Conservation (phyloP, 2,329 filamentous ascomycete species). For the Aspergillus pseudotamarii region DNA sequence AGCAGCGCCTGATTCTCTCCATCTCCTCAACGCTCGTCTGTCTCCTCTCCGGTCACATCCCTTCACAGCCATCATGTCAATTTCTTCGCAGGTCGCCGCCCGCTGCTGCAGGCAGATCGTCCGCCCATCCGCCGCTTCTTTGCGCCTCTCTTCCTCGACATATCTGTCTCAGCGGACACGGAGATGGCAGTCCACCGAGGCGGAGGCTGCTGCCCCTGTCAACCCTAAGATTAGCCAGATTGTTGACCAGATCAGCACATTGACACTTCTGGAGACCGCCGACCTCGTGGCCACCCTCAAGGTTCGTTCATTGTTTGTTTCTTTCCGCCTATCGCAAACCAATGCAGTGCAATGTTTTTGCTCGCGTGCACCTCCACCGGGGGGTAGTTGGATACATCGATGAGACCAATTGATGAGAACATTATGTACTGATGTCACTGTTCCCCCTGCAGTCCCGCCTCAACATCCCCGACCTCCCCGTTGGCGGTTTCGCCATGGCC, state of each 20-base stretch:
- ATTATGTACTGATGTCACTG: background rate
- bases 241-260: conserved; percentile 97
- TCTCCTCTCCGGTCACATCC: conserved; percentile 1
- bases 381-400: background rate
- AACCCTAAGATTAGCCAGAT: conserved; percentile 94
- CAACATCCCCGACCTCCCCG: conserved; percentile 96
- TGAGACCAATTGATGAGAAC: background rate
- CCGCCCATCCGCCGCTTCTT: conserved; percentile 41
- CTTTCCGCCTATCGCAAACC: conserved; percentile 2
- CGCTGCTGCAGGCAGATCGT: conserved; percentile 48
- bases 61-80: conserved; percentile 38
- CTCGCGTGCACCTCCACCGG: background rate
- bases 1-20: conserved; percentile 11
- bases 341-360: background rate
- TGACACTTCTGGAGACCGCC: conserved; percentile 96
- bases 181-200: conserved; percentile 88
- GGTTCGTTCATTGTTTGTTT: conserved; percentile 56
- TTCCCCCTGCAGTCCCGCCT: conserved; percentile 69
- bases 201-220: conserved; percentile 53
- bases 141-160: conserved; percentile 44
- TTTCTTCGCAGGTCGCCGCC: conserved; percentile 43
- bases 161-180: conserved; percentile 51
- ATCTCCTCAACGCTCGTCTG: background rate
- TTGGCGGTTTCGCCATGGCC: conserved; percentile 83
- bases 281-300: conserved; percentile 94